These are phyloP conservation scores for Xerocomus amazonicus DNA, from an alignment of 1,284 basidiomycete genomes.

Conservation along the genomic window DNA sequence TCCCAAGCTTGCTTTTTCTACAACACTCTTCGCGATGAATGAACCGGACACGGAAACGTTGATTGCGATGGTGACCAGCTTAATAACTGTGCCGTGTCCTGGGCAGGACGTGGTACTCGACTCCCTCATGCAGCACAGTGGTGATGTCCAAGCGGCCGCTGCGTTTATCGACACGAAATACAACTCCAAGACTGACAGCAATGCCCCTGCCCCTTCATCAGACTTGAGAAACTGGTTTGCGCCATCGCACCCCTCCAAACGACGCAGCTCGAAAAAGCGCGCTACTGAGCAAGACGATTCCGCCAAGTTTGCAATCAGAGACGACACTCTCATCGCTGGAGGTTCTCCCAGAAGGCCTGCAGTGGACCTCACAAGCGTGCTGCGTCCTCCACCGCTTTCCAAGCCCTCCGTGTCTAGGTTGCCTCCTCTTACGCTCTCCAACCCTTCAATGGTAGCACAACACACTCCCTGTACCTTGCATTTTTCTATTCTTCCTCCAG, in stretches of 20 bases:
- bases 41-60: slow-evolving; percentile 62
- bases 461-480: slow-evolving; percentile 78
- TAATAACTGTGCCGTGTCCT: slow-evolving; percentile 41
- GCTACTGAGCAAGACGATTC: slow-evolving; percentile 3
- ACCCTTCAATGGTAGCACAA: slow-evolving; percentile 58
- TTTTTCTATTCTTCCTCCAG: slow-evolving; percentile 60
- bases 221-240: slow-evolving; percentile 56
- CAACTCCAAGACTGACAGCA: slow-evolving; percentile 12
- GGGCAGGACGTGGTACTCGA: slow-evolving; percentile 50
- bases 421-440: slow-evolving; percentile 54
- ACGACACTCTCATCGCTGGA: slow-evolving; percentile 13
- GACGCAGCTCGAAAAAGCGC: slow-evolving; percentile 24
- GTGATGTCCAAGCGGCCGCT: slow-evolving; percentile 60
- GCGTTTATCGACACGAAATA: slow-evolving; percentile 33
- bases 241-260: slow-evolving; percentile 19
- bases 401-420: slow-evolving; percentile 39
- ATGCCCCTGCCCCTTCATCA: slow-evolving; percentile 40
- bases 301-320: slow-evolving; percentile 14
- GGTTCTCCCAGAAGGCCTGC: slow-evolving; percentile 30
- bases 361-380: slow-evolving; percentile 51
- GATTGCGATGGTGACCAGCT: slow-evolving; percentile 61
- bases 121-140: slow-evolving; percentile 56
- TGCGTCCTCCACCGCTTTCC: slow-evolving; percentile 49
- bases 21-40: slow-evolving; percentile 17
- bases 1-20: background rate